Evolutionary conservation across 1,284 basidiomycete species (phyloP).

Genomic region (Pascua sp.): DNA sequence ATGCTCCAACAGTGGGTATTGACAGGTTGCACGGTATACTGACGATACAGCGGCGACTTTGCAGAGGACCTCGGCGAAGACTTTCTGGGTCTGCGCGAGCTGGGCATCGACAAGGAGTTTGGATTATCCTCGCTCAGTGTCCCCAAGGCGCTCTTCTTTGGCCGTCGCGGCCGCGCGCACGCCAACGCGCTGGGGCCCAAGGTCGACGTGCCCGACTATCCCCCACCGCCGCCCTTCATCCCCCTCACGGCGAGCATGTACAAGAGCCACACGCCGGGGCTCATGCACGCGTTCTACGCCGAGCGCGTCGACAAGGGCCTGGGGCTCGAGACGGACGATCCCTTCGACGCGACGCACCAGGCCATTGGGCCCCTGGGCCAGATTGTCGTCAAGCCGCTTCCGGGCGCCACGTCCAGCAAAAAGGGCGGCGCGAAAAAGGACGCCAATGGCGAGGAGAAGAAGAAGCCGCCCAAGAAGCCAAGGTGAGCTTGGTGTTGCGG

Average conservation of each 20-base stretch:
- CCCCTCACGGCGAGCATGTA: slow-evolving; percentile 63
- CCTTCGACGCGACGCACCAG: slow-evolving; percentile 37
- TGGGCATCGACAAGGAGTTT: slow-evolving; percentile 84
- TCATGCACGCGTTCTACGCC: slow-evolving; percentile 74
- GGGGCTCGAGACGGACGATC: slow-evolving; percentile 33
- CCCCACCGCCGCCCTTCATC: slow-evolving; percentile 75
- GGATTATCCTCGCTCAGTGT: slow-evolving; percentile 74
- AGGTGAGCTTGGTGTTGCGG: slow-evolving; percentile 24
- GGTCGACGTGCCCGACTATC: slow-evolving; percentile 66
- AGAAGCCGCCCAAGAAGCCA: slow-evolving; percentile 34
- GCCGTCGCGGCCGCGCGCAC: slow-evolving; percentile 53
- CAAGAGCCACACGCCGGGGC: slow-evolving; percentile 70
- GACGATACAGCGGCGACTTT: slow-evolving; percentile 66
- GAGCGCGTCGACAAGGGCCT: slow-evolving; percentile 53
- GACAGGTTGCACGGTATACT: neutral
- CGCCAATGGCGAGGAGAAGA: slow-evolving; percentile 18
- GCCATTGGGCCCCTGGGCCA: slow-evolving; percentile 46
- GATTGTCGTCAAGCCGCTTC: slow-evolving; percentile 32
- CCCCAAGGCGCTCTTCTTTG: slow-evolving; percentile 73
- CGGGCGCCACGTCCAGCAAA: slow-evolving; percentile 12
- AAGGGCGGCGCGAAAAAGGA: slow-evolving; percentile 8
- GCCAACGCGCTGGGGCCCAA: slow-evolving; percentile 44
- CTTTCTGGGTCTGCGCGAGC: slow-evolving; percentile 81
- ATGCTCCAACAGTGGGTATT: slow-evolving; percentile 64
- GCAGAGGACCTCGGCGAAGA: slow-evolving; percentile 86